These are phyloP conservation scores for Choricystis sp. DNA, from an alignment of 139 green algal genomes.

Conservation along the genomic window DNA sequence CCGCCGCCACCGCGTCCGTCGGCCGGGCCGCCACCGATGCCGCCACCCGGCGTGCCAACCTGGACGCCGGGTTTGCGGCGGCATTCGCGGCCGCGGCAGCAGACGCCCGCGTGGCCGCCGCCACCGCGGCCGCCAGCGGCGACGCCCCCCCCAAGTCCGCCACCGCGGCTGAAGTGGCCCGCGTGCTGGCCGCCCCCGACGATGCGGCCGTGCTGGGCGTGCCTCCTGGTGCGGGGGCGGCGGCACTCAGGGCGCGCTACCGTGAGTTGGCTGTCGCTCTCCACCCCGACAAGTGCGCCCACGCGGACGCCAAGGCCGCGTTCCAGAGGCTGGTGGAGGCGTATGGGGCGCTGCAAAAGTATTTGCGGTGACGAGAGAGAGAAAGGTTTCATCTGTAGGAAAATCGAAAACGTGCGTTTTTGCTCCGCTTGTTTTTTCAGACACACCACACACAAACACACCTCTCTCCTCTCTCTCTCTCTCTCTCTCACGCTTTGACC, in stretches of 20 bases:
- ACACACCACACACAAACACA: background rate
- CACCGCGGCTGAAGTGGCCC: background rate
- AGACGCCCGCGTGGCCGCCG: background rate
- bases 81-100: background rate
- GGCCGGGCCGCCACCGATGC: background rate
- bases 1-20: no score
- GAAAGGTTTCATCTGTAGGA: no score
- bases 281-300: background rate
- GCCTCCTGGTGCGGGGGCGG: no score
- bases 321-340: background rate
- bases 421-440: background rate
- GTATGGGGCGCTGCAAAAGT: background rate
- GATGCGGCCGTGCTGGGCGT: background rate
- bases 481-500: background rate
- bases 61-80: background rate
- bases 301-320: background rate
- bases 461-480: background rate
- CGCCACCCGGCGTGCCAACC: background rate
- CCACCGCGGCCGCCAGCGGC: no score
- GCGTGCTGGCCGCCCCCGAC: background rate
- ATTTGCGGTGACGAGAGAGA: background rate
- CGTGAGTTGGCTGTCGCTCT: background rate
- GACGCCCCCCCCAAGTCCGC: no score
- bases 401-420: no score
- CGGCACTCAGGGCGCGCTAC: background rate